Conservation (phyloP, 495 filamentous ascomycete genomes). For the Tuber microsphaerosporum region DNA sequence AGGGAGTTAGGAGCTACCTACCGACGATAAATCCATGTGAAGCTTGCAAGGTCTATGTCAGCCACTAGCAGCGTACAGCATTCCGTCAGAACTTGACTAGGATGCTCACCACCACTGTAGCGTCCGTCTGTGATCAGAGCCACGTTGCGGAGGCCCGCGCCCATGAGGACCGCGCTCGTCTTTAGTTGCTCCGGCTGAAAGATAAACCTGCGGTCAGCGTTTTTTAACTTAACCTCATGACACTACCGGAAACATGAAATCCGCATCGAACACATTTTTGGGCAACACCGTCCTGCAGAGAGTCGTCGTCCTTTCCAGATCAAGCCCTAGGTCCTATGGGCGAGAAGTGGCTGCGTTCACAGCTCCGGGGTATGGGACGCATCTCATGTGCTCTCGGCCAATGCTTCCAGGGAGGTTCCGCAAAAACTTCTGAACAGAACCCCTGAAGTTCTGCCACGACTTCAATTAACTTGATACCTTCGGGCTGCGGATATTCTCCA, state of each 20-base stretch:
- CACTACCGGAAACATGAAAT: slow-evolving; percentile 30
- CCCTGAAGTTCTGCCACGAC: slow-evolving; percentile 35
- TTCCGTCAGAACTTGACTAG: slow-evolving; percentile 14
- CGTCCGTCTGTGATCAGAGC: slow-evolving; percentile 90
- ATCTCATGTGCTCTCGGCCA: slow-evolving; percentile 28
- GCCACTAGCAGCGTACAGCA: slow-evolving; percentile 23
- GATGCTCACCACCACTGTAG: slow-evolving; percentile 58
- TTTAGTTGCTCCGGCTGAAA: slow-evolving; percentile 77
- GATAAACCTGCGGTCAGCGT: slow-evolving; percentile 34
- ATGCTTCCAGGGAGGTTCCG: slow-evolving; percentile 21
- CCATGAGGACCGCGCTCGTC: slow-evolving; percentile 84
- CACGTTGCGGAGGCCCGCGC: slow-evolving; percentile 78
- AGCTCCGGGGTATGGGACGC: slow-evolving; percentile 1
- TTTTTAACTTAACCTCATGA: slow-evolving; percentile 36
- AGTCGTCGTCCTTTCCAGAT: slow-evolving; percentile 5
- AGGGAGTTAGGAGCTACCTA: slow-evolving; percentile 31
- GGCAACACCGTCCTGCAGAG: slow-evolving; percentile 19
- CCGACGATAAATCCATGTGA: slow-evolving; percentile 90
- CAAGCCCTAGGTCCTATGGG: background rate
- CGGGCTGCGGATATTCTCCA: slow-evolving; percentile 20
- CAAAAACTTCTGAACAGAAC: slow-evolving; percentile 20
- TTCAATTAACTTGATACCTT: slow-evolving; percentile 29
- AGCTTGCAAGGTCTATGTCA: slow-evolving; percentile 46
- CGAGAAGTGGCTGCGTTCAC: slow-evolving; percentile 12
- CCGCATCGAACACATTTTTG: slow-evolving; percentile 35